These are phyloP conservation scores for Danielozyma ontarioensis DNA, from an alignment of 805 yeast genomes.

Conservation along the genomic window DNA sequence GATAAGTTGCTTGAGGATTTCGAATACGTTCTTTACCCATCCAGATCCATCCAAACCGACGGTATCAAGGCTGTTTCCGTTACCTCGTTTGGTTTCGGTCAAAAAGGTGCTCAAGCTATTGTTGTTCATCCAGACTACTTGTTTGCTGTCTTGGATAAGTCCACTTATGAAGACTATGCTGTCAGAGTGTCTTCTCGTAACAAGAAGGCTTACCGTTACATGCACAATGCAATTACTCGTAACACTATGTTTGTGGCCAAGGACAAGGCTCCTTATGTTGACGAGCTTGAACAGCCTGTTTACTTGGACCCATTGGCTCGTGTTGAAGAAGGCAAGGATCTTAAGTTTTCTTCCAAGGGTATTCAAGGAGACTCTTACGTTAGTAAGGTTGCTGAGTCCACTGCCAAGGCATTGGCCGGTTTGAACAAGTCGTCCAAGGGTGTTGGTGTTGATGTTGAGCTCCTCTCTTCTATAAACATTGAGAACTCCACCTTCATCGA, in stretches of 20 bases:
- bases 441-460: constrained; percentile 97
- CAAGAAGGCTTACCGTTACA: constrained; percentile 86
- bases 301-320: constrained; percentile 96
- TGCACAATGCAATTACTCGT: constrained; percentile 90
- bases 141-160: constrained; percentile 71
- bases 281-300: constrained; percentile 81
- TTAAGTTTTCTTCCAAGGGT: constrained; percentile 44
- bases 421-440: constrained; percentile 58
- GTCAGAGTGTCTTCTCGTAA: constrained; percentile 73
- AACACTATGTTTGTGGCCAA: constrained; percentile 90
- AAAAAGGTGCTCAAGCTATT: constrained; percentile 97
- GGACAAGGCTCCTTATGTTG: constrained; percentile 88
- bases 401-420: constrained; percentile 56
- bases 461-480: constrained; percentile 72
- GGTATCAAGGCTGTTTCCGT: constrained; percentile 96
- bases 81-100: constrained; percentile 99
- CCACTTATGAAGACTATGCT: constrained; percentile 66
- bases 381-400: constrained; percentile 44
- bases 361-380: constrained; percentile 49
- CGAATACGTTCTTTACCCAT: constrained; percentile 90
- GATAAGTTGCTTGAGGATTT: constrained; percentile 78
- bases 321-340: constrained; percentile 43
- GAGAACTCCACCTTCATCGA: constrained; percentile 88
- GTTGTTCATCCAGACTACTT: constrained; percentile 91
- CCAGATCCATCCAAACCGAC: constrained; percentile 88